Conservation (phyloP, 2,329 filamentous ascomycete genomes). For the Lasiodiplodia sp. region DNA sequence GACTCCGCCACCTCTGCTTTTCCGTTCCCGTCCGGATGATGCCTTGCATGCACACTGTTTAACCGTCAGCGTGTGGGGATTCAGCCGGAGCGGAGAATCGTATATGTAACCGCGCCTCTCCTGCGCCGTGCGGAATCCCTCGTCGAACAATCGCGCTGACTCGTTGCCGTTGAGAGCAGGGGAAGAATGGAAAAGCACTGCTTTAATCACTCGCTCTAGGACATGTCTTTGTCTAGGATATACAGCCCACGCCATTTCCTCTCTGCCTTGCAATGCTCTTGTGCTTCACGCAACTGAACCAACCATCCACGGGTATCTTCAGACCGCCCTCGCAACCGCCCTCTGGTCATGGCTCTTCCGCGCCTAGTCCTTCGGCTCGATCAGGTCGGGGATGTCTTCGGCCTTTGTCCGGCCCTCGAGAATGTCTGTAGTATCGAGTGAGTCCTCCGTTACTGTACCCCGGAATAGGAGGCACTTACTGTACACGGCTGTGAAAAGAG, state of each 20-base stretch:
- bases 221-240: constrained; percentile 16
- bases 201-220: constrained; percentile 12
- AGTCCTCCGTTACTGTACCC: constrained; percentile 20
- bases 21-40: neutral
- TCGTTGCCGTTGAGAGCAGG: neutral
- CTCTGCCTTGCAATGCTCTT: neutral
- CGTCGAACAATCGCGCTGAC: neutral
- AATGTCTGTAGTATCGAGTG: constrained; percentile 61
- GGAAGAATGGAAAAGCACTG: neutral
- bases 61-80: neutral
- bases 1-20: neutral
- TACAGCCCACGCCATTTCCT: neutral
- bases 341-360: neutral
- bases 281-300: neutral
- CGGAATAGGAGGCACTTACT: constrained; percentile 49
- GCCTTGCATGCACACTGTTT: neutral
- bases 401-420: constrained; percentile 78
- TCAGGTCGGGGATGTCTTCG: constrained; percentile 78
- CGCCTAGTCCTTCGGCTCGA: constrained; percentile 40
- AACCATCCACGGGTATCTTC: constrained; percentile 8
- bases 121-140: neutral
- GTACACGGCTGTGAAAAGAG: constrained; percentile 89
- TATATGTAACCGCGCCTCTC: constrained; percentile 1
- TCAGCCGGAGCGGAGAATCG: neutral
- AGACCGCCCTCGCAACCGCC: neutral